Percentiles rank a stretch among this genome's conserved stretches.
Conservation (phyloP, 2,329 filamentous ascomycete species). For the Epichloe scottii region DNA sequence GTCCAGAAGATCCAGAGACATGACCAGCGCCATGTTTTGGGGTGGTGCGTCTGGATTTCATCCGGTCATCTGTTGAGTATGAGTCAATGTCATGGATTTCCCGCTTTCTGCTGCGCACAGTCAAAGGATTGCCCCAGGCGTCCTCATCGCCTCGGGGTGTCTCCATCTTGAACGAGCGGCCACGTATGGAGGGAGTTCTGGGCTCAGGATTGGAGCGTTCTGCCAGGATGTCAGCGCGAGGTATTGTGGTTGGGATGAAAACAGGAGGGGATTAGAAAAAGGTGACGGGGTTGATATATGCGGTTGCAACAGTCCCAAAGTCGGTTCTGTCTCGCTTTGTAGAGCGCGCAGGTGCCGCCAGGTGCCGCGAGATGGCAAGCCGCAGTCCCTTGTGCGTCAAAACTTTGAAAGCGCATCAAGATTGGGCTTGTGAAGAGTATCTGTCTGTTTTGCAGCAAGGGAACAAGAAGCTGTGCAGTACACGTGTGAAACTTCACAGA, state of each 20-base stretch:
- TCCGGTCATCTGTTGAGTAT: conserved; percentile 5
- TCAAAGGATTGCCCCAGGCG: conserved; percentile 6
- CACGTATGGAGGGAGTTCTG: not conserved
- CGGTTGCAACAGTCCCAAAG: not conserved
- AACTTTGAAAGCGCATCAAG: not conserved
- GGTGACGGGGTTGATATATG: not conserved
- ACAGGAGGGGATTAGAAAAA: not conserved
- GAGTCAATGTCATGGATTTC: conserved; percentile 11
- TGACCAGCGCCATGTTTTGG: conserved; percentile 6
- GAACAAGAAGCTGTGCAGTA: not conserved
- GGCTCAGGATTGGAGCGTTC: not conserved
- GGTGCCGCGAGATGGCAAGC: not conserved
- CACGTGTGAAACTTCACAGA: not conserved
- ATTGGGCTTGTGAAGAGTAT: not conserved
- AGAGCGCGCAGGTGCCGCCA: not conserved
- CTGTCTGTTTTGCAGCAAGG: not conserved
- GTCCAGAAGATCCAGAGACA: not conserved
- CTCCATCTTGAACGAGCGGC: not conserved
- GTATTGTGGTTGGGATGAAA: not conserved
- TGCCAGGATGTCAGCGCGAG: not conserved
- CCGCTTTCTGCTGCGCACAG: conserved; percentile 20
- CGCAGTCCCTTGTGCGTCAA: not conserved
- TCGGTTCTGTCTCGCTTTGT: not conserved
- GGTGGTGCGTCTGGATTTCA: conserved; percentile 24
- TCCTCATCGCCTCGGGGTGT: not conserved